Evolutionary conservation across 345 rosid genomes (phyloP), one percentile per base, ranked within the genome.

Genomic region (Camelina sativa): DNA sequence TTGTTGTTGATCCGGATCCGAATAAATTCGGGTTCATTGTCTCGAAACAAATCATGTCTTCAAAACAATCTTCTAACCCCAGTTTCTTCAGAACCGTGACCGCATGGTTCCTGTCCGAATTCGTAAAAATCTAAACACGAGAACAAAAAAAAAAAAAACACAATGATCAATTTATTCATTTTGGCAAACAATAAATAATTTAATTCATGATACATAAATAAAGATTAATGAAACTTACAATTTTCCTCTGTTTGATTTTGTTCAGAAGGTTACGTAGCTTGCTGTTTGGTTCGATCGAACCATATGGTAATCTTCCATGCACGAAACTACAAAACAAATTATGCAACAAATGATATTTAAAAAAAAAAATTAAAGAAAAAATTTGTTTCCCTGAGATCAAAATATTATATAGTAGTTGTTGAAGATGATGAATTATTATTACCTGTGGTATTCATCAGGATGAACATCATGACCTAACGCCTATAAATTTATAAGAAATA

Each of bases 231-330:
- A 3, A 65, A 61, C 96, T 72, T 58, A 94, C 97, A 30, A 94
- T 80, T 80, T 91, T 94, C 48, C 91, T 84, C 60, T 81, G 98
- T 4, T 78, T 67, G 60, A 90, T 90, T 83, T 86, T 81, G 69
- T 76, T 83, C 6, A 94, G 47, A 72, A 94, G 85, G 72, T 80
- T 85, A 10, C 86, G 86, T 72, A 94, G 77, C 64, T 82, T 95
- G 17, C 51, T 41, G 73, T 91, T 88, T 13, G 86, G 88, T 74
- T 88, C 84, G 83, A 94, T 88, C 76, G 85, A 79, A 53, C 82
- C 89, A 55, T 94, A 94, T 7, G 98, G 96, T 80, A 94, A 86
- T 68, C 89, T 94, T 83, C 97, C 97, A 83, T 94, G 98, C 75
- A 91, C 98, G 89, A 84, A 64, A 84, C 97, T 92, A 82, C 28